Conservation (phyloP, 352 stramenopile genomes). For the Pythium brassicae region DNA sequence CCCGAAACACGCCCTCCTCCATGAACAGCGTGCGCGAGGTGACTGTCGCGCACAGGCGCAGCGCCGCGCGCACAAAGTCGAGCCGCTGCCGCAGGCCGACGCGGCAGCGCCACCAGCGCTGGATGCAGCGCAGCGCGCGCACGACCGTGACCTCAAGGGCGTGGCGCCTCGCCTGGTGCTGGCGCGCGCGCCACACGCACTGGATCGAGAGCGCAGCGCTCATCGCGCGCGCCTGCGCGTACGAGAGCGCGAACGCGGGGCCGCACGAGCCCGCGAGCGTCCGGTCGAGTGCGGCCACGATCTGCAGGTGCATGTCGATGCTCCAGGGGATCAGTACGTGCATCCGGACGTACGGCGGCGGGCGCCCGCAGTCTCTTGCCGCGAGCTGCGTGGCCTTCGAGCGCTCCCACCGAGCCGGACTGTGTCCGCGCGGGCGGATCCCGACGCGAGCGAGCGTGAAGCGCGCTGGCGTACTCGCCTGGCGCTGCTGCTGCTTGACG, state of each 20-base stretch:
- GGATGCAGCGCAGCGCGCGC: constrained; percentile 51
- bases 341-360: constrained; percentile 37
- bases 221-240: constrained; percentile 41
- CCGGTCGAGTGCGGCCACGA: constrained; percentile 41
- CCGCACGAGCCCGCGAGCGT: constrained; percentile 1
- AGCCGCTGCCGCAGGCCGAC: constrained; percentile 39
- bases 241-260: constrained; percentile 46
- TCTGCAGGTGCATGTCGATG: constrained; percentile 74
- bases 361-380: not conserved
- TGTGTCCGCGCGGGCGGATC: constrained; percentile 44
- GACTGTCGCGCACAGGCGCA: constrained; percentile 46
- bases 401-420: constrained; percentile 33
- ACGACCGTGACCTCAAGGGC: constrained; percentile 45
- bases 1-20: constrained; percentile 45
- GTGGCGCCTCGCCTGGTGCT: constrained; percentile 34
- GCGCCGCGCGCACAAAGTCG: constrained; percentile 39
- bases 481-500: constrained; percentile 35
- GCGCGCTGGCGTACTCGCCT: not conserved
- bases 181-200: constrained; percentile 40
- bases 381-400: constrained; percentile 21
- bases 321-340: constrained; percentile 68
- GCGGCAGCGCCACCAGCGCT: constrained; percentile 68
- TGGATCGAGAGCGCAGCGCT: constrained; percentile 52
- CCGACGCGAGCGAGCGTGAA: constrained; percentile 30
- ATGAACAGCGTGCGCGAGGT: constrained; percentile 70